Percentiles rank a stretch among this genome's conserved stretches.
Evolutionary conservation across 208 protist genomes (phyloP).

Genomic region (Trypanosoma melophagium): DNA sequence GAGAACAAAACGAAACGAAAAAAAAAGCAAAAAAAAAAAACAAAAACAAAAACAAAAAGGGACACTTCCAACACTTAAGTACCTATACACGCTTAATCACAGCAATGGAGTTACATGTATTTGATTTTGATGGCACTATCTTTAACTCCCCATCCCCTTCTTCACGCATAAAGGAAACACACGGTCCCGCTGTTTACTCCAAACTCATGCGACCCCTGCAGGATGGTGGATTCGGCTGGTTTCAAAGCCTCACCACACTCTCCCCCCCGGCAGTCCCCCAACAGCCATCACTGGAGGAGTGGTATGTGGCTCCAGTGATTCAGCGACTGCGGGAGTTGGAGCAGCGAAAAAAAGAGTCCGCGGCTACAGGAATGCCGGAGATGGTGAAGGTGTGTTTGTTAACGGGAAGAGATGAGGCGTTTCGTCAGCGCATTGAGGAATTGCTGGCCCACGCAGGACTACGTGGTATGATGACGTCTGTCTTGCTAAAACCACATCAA

Average conservation of each 20-base stretch:
- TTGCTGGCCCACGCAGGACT: slow-evolving; percentile 56
- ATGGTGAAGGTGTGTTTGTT: slow-evolving; percentile 54
- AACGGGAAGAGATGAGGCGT: slow-evolving; percentile 72
- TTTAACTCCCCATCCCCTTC: slow-evolving; percentile 63
- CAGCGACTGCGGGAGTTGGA: slow-evolving; percentile 25
- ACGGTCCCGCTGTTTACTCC: slow-evolving; percentile 32
- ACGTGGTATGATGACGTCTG: slow-evolving; percentile 36
- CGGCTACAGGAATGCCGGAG: not conserved
- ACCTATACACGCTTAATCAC: too few relatives aligned
- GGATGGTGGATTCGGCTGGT: slow-evolving; percentile 73
- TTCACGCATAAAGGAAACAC: not conserved
- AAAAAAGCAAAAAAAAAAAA: too few relatives aligned
- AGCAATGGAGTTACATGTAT: slow-evolving; percentile 81
- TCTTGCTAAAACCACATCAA: slow-evolving; percentile 75
- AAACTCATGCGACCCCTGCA: slow-evolving; percentile 36
- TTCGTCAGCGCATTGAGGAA: slow-evolving; percentile 49
- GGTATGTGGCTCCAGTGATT: slow-evolving; percentile 39
- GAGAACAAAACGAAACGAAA: too few relatives aligned
- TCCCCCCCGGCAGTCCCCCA: slow-evolving; percentile 63
- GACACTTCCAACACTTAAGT: too few relatives aligned
- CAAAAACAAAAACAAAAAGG: too few relatives aligned
- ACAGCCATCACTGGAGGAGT: slow-evolving; percentile 31
- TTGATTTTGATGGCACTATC: slow-evolving; percentile 86
- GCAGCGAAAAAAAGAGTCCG: not conserved
- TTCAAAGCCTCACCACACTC: slow-evolving; percentile 69